A percentile compares a stretch with the other conserved stretches of the same genome.
phyloP scores from a whole-genome alignment of 2,329 filamentous ascomycete species.

The Aspergillus puulaauensis region DNA sequence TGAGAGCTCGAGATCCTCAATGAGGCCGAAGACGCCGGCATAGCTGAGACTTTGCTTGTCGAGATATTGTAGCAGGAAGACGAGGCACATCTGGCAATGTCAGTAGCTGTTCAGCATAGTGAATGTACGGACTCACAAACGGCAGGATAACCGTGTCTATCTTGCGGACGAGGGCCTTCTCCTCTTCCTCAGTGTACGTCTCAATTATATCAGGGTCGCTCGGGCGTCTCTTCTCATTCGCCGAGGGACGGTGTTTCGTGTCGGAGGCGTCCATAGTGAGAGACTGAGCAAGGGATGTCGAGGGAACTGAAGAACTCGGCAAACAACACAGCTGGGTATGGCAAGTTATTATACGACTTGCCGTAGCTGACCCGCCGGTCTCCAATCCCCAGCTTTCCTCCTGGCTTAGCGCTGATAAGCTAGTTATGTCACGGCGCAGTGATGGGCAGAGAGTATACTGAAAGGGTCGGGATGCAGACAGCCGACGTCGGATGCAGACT shows the following conservation, averaged over 20 bases:
- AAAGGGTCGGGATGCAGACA: not conserved
- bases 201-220: not conserved
- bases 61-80: conserved; percentile 48
- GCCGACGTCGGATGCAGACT: not conserved
- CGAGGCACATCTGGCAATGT: conserved; percentile 36
- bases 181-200: not conserved
- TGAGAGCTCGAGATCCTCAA: conserved; percentile 47
- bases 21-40: conserved; percentile 45
- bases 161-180: conserved; percentile 1
- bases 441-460: not conserved
- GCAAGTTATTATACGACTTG: not conserved
- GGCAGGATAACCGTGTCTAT: conserved; percentile 1
- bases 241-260: not conserved
- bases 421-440: not conserved
- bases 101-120: not conserved
- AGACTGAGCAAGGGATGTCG: not conserved
- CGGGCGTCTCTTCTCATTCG: not conserved
- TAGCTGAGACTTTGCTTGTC: conserved; percentile 50
- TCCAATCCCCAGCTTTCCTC: not conserved
- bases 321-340: too few species aligned
- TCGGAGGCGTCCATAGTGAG: not conserved
- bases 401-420: not conserved
- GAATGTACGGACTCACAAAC: not conserved
- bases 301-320: too few species aligned
- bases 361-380: not conserved